These are phyloP conservation scores for Magnolia sinica DNA, from an alignment of 164 flowering plant genomes.

Conservation along the genomic window DNA sequence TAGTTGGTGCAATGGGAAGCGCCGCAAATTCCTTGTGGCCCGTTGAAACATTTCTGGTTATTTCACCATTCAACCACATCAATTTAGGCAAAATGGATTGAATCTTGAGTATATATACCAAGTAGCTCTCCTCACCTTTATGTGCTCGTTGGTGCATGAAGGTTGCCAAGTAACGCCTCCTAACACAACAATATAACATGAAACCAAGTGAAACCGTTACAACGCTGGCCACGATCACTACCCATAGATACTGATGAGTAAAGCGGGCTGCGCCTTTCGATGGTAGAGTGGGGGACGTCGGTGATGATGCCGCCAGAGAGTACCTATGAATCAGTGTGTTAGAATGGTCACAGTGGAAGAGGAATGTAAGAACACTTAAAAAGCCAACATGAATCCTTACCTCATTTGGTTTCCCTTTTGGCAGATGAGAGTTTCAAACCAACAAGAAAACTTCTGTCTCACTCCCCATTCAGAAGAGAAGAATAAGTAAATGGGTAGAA, in stretches of 20 bases:
- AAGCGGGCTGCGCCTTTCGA: neutral
- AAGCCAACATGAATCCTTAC: neutral
- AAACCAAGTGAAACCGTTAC: constrained; percentile 13
- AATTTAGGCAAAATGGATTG: neutral
- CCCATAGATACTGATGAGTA: constrained; percentile 12
- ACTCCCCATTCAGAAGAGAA: neutral
- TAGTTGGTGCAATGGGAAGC: constrained; percentile 46
- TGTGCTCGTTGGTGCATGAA: constrained; percentile 4
- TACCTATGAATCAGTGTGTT: neutral
- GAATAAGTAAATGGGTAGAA: neutral
- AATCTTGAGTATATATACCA: neutral
- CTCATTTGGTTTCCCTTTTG: neutral
- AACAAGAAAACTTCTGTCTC: neutral
- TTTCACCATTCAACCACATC: neutral
- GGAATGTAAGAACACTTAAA: neutral
- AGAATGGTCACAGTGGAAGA: neutral
- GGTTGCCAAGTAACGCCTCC: constrained; percentile 22
- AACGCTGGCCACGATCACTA: constrained; percentile 15
- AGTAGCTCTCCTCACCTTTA: constrained; percentile 23
- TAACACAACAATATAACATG: constrained; percentile 26
- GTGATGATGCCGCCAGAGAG: constrained; percentile 3
- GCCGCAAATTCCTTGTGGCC: constrained; percentile 33
- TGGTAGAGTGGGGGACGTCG: neutral
- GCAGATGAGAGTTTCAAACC: neutral
- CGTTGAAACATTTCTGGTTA: constrained; percentile 23